Evolutionary conservation across 2,329 filamentous ascomycete genomes (phyloP), one percentile per base, ranked within the genome.

Genomic region (Teratosphaeria nubilosa): DNA sequence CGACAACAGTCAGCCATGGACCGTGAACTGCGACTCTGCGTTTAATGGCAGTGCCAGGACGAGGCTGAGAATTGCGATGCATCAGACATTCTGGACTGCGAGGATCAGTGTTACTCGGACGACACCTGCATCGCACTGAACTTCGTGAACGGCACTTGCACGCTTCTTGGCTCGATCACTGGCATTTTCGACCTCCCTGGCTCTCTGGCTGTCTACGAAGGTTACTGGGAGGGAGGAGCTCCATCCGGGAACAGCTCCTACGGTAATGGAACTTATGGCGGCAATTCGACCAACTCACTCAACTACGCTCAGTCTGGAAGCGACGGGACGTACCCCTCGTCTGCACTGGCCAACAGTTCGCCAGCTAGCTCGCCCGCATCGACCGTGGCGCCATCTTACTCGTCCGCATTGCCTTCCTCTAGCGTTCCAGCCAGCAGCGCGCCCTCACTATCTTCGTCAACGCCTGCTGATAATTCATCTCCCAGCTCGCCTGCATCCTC

Each of bases 161-260:
- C 31, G 32, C 53, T 56, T 34, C 53, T 32, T 24, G 54, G 14
- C 45, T 58, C 45, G 51, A 37, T 58, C 13, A 58, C 45, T 53
- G 59, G 59, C 22, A 54, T 55, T 4, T 6, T 25, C 16, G 25
- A 30, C 14, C 22, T 13, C 7, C 51, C 58, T 27, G 53, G 56
- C 7, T 60, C 59, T 14, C 22, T 60, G 6, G 59, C 59, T 22
- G 41, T 37, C 9, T 60, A 45, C 32, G 55, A 58, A 53, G 59
- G 59, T 30, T 50, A 25, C 54, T 56, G 54, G 54, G 20, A 16
- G 14, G 54, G 41, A 22, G 32, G 24, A 16, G 32, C 54, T 9
- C 34, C 54, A 22, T 31, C 37, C 30, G 53, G 48, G 5, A 51
- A 51, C 25, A 51, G 48, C 48, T 22, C 48, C 10, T 34, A 34